Evolutionary conservation across 2,329 filamentous ascomycete genomes (phyloP).

Genomic region (Monilinia fructigena): DNA sequence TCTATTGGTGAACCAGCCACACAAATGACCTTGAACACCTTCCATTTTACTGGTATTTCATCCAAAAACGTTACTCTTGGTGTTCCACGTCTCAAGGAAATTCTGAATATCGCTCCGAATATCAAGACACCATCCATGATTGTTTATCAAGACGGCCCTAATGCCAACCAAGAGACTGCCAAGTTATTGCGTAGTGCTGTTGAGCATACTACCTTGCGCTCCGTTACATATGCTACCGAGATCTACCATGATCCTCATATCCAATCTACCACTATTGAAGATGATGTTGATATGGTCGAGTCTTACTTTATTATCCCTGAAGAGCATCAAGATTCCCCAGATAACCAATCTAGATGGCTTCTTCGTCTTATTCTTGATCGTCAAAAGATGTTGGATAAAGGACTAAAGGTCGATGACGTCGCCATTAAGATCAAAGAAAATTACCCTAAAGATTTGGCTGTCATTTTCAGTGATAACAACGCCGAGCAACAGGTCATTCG

Average conservation of each 20-base stretch:
- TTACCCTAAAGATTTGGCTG: constrained; percentile 79
- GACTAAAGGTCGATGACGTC: constrained; percentile 86
- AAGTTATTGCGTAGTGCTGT: constrained; percentile 85
- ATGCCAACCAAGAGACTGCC: constrained; percentile 72
- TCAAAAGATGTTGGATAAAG: constrained; percentile 93
- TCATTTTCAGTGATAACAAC: constrained; percentile 98
- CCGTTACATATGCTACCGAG: constrained; percentile 87
- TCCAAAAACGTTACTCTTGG: constrained; percentile 99
- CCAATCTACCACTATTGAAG: constrained; percentile 77
- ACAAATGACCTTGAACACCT: constrained; percentile 99
- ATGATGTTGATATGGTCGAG: constrained; percentile 90
- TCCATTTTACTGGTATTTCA: constrained; percentile 99
- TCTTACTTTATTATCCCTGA: constrained; percentile 95
- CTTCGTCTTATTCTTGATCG: constrained; percentile 90
- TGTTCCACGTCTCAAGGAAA: constrained; percentile 98
- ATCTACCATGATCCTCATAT: constrained; percentile 97
- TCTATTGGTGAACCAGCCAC: constrained; percentile 98
- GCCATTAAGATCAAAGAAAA: constrained; percentile 85
- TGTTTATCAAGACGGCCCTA: constrained; percentile 70
- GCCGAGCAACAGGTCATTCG: constrained; percentile 93
- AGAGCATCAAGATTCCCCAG: constrained; percentile 59
- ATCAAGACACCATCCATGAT: constrained; percentile 99
- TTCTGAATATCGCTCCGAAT: constrained; percentile 94
- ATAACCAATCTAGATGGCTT: constrained; percentile 89
- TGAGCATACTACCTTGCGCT: constrained; percentile 90